Evolutionary conservation across 129 eudicot genomes (phyloP), one percentile per base, ranked within the genome.

Genomic region (Mikania micrantha): DNA sequence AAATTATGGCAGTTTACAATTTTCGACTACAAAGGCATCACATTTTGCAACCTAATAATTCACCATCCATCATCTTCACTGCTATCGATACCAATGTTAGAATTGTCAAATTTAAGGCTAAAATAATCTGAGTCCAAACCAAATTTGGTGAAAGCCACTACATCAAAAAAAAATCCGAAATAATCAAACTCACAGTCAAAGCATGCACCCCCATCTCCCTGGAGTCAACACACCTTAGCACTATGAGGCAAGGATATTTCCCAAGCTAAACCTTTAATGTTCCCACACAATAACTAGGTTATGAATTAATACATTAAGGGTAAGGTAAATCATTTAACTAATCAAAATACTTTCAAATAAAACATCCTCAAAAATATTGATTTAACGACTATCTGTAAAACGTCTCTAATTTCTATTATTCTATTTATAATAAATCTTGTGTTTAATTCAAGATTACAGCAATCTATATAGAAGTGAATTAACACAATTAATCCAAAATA

Each of bases 381-480:
- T 58, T 20, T 36, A 59, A 24, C 44, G 19, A 16, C 8, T 13
- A 70, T 41, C 59, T 71, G 44, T 10, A 71, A 17, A 27, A 20
- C 44, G 12, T 29, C 16, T 68, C 20, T 1, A 32, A 50, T 22
- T 49, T 58, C 45, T 20, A 44, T 60, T 19, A 71, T 5, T 42
- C 22, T 4, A 58, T 13, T 44, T 31, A 44, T 7, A 44, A 71
- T n/a, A 71, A 40, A 60, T 45, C 48, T 71, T 34, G 34, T 24
- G 32, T 58, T 28, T 11, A 71, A 42, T 44, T 59, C 67, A 60
- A 47, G 47, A 44, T 45, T 71, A 71, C 35, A 20, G 3, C 74
- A 60, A 59, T 71, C 60, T 47, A 71, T 29, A 31, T 25, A 16
- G 35, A 71, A 60, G n/a, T 20, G 54, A 56, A 56, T 20, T 3